Percentiles rank a stretch among this genome's conserved stretches.
Evolutionary conservation across 805 yeast species (phyloP).

Genomic region (Wickerhamiella shivajii): DNA sequence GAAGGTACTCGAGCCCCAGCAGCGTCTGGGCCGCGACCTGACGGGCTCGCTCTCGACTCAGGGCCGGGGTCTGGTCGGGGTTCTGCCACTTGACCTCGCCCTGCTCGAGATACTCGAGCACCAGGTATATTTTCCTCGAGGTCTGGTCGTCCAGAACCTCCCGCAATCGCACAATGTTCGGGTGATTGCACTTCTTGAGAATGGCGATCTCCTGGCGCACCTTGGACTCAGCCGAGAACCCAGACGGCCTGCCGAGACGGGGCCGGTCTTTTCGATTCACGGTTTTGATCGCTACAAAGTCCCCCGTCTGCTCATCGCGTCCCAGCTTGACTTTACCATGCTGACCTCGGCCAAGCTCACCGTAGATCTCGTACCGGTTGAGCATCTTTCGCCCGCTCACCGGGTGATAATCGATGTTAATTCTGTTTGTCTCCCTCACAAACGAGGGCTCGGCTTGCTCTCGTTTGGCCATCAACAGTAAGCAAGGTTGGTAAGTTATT

Average conservation of each 20-base stretch:
- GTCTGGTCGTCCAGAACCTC: conserved; percentile 80
- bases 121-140: conserved; percentile 76
- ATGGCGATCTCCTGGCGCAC: conserved; percentile 82
- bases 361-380: conserved; percentile 77
- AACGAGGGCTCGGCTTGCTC: conserved; percentile 10
- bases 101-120: conserved; percentile 73
- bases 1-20: conserved; percentile 79
- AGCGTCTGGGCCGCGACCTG: conserved; percentile 70
- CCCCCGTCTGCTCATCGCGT: conserved; percentile 41
- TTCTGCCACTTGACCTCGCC: conserved; percentile 84
- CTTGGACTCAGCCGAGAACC: conserved; percentile 45
- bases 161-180: conserved; percentile 73
- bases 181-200: conserved; percentile 82
- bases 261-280: conserved; percentile 61
- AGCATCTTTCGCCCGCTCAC: conserved; percentile 63
- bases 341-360: conserved; percentile 89
- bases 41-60: conserved; percentile 53
- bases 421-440: conserved; percentile 74
- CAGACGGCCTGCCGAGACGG: conserved; percentile 33
- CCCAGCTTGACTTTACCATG: conserved; percentile 97
- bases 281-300: conserved; percentile 80
- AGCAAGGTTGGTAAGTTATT: no score
- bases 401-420: conserved; percentile 80
- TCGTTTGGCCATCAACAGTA: no score
- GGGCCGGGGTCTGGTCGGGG: conserved; percentile 43